Conservation (phyloP, 441 rosid genomes). For the Mallotus repandus region DNA sequence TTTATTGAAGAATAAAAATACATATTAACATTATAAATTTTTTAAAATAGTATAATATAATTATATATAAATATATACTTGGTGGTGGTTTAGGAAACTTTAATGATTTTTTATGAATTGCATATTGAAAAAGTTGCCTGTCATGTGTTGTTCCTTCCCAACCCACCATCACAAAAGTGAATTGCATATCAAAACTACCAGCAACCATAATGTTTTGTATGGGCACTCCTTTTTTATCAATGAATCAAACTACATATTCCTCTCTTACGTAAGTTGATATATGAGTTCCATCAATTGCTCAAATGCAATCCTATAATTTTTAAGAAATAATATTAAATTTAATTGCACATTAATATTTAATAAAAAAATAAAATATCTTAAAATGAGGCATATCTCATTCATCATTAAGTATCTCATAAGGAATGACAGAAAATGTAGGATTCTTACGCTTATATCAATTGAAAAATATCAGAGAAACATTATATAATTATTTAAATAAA, state of each 20-base stretch:
- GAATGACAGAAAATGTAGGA: no score
- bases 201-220: neutral
- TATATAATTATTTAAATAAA: no score
- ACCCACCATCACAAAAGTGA: neutral
- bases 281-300: neutral
- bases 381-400: neutral
- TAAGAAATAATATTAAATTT: neutral
- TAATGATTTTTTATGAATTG: neutral
- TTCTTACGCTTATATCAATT: no score
- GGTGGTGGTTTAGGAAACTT: neutral
- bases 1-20: no score
- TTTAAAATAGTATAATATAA: neutral
- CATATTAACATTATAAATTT: neutral
- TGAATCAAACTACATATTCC: neutral
- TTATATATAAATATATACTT: neutral
- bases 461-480: no score
- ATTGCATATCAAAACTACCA: slow-evolving; percentile 3
- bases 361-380: neutral
- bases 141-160: neutral
- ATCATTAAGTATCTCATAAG: no score
- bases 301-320: neutral
- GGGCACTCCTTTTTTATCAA: neutral
- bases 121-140: neutral
- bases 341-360: no score
- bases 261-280: neutral